These are phyloP conservation scores for Trichoderma sp. DNA, from an alignment of 2,329 filamentous ascomycete species.

Conservation along the genomic window DNA sequence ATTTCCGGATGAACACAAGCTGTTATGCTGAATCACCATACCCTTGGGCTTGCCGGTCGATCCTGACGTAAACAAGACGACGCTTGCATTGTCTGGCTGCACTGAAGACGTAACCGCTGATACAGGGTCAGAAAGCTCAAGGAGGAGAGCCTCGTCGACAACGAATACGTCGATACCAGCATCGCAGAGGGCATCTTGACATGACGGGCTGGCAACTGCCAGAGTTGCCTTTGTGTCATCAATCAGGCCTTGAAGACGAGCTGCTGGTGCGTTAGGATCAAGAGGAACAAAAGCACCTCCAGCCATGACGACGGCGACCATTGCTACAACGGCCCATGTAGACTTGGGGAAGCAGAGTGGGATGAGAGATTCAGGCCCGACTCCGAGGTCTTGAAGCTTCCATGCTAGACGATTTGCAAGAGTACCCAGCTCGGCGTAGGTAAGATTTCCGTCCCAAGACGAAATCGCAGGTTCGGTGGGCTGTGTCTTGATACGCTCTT, in stretches of 20 bases:
- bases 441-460: conserved; percentile 31
- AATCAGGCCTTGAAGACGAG: conserved; percentile 23
- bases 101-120: conserved; percentile 1
- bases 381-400: conserved; percentile 26
- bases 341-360: conserved; percentile 33
- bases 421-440: conserved; percentile 22
- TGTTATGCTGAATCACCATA: conserved; percentile 26
- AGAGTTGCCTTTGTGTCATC: conserved; percentile 19
- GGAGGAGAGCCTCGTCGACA: conserved; percentile 25
- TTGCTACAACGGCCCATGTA: conserved; percentile 30
- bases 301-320: conserved; percentile 32
- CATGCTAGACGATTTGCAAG: conserved; percentile 20
- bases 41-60: conserved; percentile 21
- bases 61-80: conserved; percentile 28
- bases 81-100: conserved; percentile 17
- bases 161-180: conserved; percentile 9
- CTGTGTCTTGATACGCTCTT: conserved; percentile 6
- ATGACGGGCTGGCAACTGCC: conserved; percentile 13
- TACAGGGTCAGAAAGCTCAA: conserved; percentile 21
- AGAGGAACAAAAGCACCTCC: conserved; percentile 32
- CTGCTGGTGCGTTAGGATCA: conserved; percentile 28
- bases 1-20: conserved; percentile 25
- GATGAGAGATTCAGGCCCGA: conserved; percentile 26
- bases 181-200: conserved; percentile 1
- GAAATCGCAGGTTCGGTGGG: conserved; percentile 15